Evolutionary conservation across 805 yeast species (phyloP).

Genomic region (Huiozyma sinensis): DNA sequence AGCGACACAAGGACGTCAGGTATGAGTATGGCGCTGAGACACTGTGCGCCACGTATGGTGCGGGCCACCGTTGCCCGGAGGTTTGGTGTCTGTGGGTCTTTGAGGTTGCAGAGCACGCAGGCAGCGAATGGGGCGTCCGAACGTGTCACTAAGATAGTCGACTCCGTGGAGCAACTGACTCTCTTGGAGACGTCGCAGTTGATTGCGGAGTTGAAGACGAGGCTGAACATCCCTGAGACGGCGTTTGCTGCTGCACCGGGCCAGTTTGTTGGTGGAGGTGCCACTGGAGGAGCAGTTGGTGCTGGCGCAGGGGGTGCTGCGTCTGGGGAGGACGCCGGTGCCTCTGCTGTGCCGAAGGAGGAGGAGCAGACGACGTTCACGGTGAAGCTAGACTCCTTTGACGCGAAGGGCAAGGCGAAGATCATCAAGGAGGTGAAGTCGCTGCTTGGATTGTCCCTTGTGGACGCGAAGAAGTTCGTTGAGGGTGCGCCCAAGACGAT

Average conservation of each 20-base stretch:
- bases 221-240: constrained; percentile 79
- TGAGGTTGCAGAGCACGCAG: not conserved
- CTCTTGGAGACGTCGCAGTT: constrained; percentile 85
- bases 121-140: constrained; percentile 24
- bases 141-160: constrained; percentile 78
- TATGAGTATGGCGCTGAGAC: too few relatives aligned
- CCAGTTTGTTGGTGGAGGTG: constrained; percentile 8
- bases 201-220: constrained; percentile 66
- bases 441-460: constrained; percentile 81
- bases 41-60: not conserved
- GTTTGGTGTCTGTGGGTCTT: constrained; percentile 41
- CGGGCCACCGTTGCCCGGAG: too few relatives aligned
- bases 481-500: constrained; percentile 94
- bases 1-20: too few relatives aligned
- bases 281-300: constrained; percentile 39
- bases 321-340: constrained; percentile 58
- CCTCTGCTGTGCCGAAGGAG: constrained; percentile 57
- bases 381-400: constrained; percentile 86
- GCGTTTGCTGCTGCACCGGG: constrained; percentile 1
- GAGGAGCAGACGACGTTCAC: constrained; percentile 92
- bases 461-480: constrained; percentile 95
- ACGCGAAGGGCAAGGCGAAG: constrained; percentile 92
- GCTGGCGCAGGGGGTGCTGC: constrained; percentile 45
- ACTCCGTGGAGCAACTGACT: constrained; percentile 82
- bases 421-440: constrained; percentile 94